Evolutionary conservation across 768 basidiomycete genomes (phyloP).

Genomic region (Piloderma croceum): DNA sequence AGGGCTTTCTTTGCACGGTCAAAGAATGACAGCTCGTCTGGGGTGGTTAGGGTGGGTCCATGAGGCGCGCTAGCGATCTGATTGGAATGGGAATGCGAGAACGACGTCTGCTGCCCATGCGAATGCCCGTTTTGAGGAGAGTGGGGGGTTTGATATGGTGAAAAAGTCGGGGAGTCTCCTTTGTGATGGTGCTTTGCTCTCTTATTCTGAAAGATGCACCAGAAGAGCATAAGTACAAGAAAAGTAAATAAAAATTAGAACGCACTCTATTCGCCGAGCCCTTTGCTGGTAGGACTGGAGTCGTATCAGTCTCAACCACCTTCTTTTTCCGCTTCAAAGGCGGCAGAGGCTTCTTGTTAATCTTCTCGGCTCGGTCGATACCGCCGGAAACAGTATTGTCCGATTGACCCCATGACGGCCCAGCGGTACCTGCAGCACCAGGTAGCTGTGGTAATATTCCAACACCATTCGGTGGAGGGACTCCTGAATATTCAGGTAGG

Average conservation of each 20-base stretch:
- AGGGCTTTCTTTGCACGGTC: constrained; percentile 83
- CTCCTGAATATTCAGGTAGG: constrained; percentile 55
- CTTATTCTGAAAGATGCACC: constrained; percentile 42
- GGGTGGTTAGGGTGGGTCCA: background rate
- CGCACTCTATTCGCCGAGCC: constrained; percentile 43
- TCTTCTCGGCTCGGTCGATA: constrained; percentile 33
- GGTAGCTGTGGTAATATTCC: constrained; percentile 48
- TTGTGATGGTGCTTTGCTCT: constrained; percentile 59
- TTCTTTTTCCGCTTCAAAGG: constrained; percentile 57
- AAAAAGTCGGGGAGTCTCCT: constrained; percentile 49
- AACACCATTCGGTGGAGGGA: constrained; percentile 35
- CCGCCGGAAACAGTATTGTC: constrained; percentile 32
- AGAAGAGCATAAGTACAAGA: constrained; percentile 5
- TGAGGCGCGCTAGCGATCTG: too few relatives aligned
- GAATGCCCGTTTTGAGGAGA: constrained; percentile 27
- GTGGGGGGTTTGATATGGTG: constrained; percentile 37
- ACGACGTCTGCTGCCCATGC: constrained; percentile 7
- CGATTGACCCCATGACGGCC: constrained; percentile 31
- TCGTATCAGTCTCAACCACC: constrained; percentile 60
- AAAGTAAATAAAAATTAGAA: constrained; percentile 9
- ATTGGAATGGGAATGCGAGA: constrained; percentile 18
- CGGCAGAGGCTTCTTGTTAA: constrained; percentile 40
- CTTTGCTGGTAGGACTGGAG: constrained; percentile 52
- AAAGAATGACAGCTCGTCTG: constrained; percentile 86
- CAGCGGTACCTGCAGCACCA: constrained; percentile 20